Conservation (phyloP, 106 monocot species). For the Phalaenopsis equestris region DNA sequence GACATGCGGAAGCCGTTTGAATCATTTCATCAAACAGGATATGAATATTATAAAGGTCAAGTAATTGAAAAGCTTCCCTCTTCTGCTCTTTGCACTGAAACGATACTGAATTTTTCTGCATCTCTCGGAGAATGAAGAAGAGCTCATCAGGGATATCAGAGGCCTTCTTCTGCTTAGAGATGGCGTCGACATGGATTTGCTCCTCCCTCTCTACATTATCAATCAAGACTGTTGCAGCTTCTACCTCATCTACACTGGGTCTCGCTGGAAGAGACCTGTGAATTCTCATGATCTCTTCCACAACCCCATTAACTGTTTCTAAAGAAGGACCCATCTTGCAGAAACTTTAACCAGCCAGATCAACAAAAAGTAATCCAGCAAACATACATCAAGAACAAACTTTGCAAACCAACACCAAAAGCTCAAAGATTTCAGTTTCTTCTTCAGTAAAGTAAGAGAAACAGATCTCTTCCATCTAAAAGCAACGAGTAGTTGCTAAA, state of each 20-base stretch:
- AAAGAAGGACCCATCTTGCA: constrained; percentile 17
- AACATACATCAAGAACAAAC: neutral
- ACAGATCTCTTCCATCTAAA: neutral
- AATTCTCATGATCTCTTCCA: constrained; percentile 35
- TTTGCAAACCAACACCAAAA: too few species aligned
- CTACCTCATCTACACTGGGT: constrained; percentile 28
- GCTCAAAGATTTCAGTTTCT: neutral
- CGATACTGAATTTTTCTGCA: constrained; percentile 20
- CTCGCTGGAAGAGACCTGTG: constrained; percentile 27
- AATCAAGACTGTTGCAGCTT: constrained; percentile 20
- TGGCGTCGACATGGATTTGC: constrained; percentile 18
- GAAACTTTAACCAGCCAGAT: neutral
- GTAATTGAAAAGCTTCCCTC: constrained; percentile 24
- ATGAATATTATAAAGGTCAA: constrained; percentile 28
- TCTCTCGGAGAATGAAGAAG: constrained; percentile 31
- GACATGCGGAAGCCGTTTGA: constrained; percentile 18
- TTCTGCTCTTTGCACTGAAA: constrained; percentile 31
- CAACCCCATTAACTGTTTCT: constrained; percentile 17
- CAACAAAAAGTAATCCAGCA: neutral
- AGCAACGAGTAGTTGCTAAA: neutral
- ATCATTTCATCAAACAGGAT: constrained; percentile 30
- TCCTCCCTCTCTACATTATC: constrained; percentile 25
- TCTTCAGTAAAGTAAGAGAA: neutral
- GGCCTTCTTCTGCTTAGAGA: constrained; percentile 24
- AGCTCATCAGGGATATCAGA: constrained; percentile 29